Evolutionary conservation across 257 asterid species (phyloP).

Genomic region (Ophiorrhiza pumila): DNA sequence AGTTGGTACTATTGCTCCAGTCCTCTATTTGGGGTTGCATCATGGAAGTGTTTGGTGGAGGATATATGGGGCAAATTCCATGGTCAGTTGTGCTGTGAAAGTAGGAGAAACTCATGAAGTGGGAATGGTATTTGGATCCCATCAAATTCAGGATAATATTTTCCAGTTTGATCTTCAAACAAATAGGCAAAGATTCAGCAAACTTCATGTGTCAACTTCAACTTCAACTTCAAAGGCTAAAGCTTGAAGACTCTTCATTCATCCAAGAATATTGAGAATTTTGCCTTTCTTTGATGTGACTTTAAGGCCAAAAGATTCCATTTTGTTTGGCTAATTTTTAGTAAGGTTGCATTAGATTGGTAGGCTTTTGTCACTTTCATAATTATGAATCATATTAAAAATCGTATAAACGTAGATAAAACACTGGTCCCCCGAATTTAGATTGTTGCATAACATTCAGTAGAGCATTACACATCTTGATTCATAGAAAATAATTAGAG

Average conservation of each 20-base stretch:
- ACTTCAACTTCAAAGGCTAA: slow-evolving; percentile 12
- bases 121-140: slow-evolving; percentile 16
- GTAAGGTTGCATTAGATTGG: too few relatives aligned
- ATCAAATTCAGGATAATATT: slow-evolving; percentile 20
- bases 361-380: not conserved
- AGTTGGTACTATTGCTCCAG: slow-evolving; percentile 24
- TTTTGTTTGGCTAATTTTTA: not conserved
- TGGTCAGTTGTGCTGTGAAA: slow-evolving; percentile 19
- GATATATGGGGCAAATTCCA: slow-evolving; percentile 22
- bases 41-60: slow-evolving; percentile 21
- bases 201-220: slow-evolving; percentile 17
- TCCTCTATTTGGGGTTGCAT: slow-evolving; percentile 20
- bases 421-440: too few relatives aligned
- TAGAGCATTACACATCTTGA: too few relatives aligned
- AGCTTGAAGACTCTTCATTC: slow-evolving; percentile 3
- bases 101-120: slow-evolving; percentile 13
- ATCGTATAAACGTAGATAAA: too few relatives aligned
- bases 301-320: not conserved
- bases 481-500: not conserved
- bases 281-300: not conserved
- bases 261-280: not conserved
- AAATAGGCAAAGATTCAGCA: slow-evolving; percentile 15
- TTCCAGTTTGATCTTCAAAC: slow-evolving; percentile 23
- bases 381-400: too few relatives aligned
- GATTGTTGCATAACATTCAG: too few relatives aligned